A percentile compares a stretch with the other conserved stretches of the same genome.
These are phyloP conservation scores for Aspergillus pseudoviridinutans DNA, from an alignment of 2,329 filamentous ascomycete species.

Conservation along the genomic window DNA sequence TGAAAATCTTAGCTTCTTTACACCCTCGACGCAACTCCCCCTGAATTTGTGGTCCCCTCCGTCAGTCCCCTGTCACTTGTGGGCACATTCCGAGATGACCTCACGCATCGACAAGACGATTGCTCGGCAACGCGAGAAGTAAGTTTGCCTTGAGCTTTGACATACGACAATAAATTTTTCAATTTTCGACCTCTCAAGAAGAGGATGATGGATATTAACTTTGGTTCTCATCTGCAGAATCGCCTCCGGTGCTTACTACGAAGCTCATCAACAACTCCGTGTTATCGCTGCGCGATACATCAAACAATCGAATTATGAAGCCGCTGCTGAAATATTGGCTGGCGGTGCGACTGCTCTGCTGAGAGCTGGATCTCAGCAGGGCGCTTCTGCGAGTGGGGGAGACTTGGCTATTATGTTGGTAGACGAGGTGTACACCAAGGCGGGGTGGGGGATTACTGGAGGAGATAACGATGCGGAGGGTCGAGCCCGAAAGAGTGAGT, in stretches of 20 bases:
- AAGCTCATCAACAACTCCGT: conserved; percentile 96
- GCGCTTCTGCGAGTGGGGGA: conserved; percentile 89
- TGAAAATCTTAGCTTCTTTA: neutral
- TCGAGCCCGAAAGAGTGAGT: conserved; percentile 58
- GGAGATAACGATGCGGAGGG: conserved; percentile 53
- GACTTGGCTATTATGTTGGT: conserved; percentile 84
- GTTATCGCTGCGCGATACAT: conserved; percentile 92
- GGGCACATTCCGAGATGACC: conserved; percentile 30
- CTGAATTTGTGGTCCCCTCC: neutral
- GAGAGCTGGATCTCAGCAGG: conserved; percentile 58
- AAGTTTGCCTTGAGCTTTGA: conserved; percentile 17
- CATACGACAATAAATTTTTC: neutral
- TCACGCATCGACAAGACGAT: conserved; percentile 65
- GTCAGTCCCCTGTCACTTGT: conserved; percentile 1
- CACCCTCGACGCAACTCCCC: neutral
- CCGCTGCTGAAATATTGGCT: conserved; percentile 81
- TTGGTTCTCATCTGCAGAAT: conserved; percentile 54
- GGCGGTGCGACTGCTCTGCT: conserved; percentile 81
- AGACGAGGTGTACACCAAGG: conserved; percentile 86
- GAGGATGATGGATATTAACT: conserved; percentile 10
- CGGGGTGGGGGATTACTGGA: conserved; percentile 62
- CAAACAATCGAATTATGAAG: conserved; percentile 77
- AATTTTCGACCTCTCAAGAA: neutral
- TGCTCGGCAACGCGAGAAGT: conserved; percentile 74
- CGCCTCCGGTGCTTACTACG: conserved; percentile 88